Conservation (phyloP, 352 stramenopile genomes). For the Pythium sp. region DNA sequence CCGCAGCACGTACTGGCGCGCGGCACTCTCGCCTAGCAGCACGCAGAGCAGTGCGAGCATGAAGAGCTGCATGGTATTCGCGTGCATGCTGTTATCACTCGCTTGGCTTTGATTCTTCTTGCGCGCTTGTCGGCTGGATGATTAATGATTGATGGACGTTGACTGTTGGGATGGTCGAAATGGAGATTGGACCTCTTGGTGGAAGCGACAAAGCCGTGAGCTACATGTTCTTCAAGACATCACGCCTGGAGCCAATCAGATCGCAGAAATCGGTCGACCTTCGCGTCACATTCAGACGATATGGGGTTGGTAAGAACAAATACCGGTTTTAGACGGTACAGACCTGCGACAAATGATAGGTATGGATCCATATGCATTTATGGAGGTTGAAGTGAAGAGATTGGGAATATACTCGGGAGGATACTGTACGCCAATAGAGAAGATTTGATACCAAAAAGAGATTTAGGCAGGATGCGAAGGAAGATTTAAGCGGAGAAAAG, state of each 20-base stretch:
- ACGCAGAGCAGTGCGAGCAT: slow-evolving; percentile 7
- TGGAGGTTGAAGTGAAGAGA: slow-evolving; percentile 9
- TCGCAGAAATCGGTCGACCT: not conserved
- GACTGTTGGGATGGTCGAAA: not conserved
- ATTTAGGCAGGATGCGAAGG: too few species aligned
- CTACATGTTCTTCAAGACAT: slow-evolving; percentile 3
- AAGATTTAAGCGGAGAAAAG: too few species aligned
- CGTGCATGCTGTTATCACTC: slow-evolving; percentile 1
- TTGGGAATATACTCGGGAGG: not conserved
- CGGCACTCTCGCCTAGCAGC: slow-evolving; percentile 9
- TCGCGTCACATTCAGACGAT: too few species aligned
- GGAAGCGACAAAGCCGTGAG: not conserved
- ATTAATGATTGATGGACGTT: not conserved
- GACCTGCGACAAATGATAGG: slow-evolving; percentile 7
- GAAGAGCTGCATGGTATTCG: slow-evolving; percentile 17
- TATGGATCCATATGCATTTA: slow-evolving; percentile 19
- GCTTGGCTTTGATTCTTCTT: not conserved
- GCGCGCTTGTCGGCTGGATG: not conserved
- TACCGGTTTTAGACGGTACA: slow-evolving; percentile 11
- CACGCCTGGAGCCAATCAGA: slow-evolving; percentile 11
- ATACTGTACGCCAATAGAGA: too few species aligned
- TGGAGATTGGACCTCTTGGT: not conserved
- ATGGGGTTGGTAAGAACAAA: not conserved
- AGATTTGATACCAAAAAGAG: too few species aligned
- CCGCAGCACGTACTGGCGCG: slow-evolving; percentile 11